phyloP scores from a whole-genome alignment of 441 rosid genomes.

The Omphalea diandra region DNA sequence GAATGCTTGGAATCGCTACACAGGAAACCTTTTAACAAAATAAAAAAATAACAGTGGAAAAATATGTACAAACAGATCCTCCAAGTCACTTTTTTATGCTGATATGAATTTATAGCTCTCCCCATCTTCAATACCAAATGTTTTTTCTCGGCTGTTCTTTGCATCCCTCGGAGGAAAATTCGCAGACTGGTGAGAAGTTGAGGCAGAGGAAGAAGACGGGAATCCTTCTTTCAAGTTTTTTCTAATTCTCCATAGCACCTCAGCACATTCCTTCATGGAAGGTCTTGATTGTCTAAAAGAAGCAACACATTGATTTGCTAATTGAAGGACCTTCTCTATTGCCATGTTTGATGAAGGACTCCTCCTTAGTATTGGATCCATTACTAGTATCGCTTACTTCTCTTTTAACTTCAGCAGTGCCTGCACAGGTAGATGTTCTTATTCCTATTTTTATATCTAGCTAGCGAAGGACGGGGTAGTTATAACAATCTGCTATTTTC shows the following conservation, averaged over 20 bases:
- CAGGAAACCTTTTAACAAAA: not conserved
- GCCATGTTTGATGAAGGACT: conserved; percentile 57
- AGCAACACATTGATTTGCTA: conserved; percentile 64
- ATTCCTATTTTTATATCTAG: not conserved
- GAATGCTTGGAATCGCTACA: not conserved
- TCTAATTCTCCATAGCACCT: conserved; percentile 69
- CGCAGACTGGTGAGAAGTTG: conserved; percentile 47
- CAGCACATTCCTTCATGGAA: conserved; percentile 68
- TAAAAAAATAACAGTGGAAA: too few species aligned
- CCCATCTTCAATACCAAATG: conserved; percentile 47
- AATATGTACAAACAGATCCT: not conserved
- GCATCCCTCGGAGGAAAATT: conserved; percentile 38
- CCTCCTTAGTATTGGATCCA: conserved; percentile 75
- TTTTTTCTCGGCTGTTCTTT: conserved; percentile 29
- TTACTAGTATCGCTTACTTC: conserved; percentile 55
- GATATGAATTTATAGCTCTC: conserved; percentile 43
- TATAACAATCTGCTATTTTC: not conserved
- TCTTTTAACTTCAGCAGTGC: conserved; percentile 65
- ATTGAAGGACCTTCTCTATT: conserved; percentile 54
- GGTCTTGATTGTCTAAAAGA: conserved; percentile 61
- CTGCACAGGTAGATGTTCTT: conserved; percentile 36
- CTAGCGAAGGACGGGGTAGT: not conserved
- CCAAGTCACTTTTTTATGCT: conserved; percentile 34
- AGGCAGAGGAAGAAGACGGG: conserved; percentile 30
- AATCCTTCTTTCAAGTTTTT: conserved; percentile 48